Base-by-base conservation (phyloP, 108 stramenopile genomes). In the Cyclotella distinguenda region DNA sequence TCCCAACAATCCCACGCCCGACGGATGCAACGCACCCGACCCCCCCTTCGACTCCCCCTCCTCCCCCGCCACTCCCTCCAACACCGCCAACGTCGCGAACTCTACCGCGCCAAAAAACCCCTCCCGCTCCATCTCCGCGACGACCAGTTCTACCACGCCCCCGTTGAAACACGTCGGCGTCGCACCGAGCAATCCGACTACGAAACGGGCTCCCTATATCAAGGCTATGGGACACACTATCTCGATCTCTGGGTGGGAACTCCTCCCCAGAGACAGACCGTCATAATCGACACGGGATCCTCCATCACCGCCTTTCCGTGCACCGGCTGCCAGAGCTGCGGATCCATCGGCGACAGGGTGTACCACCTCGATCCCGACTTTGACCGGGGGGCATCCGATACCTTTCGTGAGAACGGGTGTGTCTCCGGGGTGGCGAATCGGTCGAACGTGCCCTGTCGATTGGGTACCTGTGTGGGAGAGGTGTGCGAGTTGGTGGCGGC, bases 151-250 rank as follows among this genome's bases (percentile, higher is more conserved):
- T 72, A 55, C 34, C 44, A 54, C 36, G 60, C 70, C 54, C 35
- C 43, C 6, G 43, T 23, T 56, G 36, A 72, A 72, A 48, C 70
- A 60, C 49, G 10, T 35, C 0, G 19, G 33, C 12, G 35, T n/a
- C 26, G 11, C 25, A 7, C 35, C 52, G 18, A 23, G 33, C 36
- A 21, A 8, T 33, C 36, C 28, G 32, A 19, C 0, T 72, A 65
- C 36, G 64, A 72, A 48, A 53, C 50, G 0, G 68, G 36, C 0
- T 56, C 60, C 18, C 59, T 84, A 9, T 84, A 74, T 50, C 86
- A 86, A 70, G 95, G 95, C 6, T 89, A 86, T 65, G 95, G 95
- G 23, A 96, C 95, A 4, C 96, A 95, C 64, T 95, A 89, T 50
- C 62, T 90, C 10, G 89, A 94, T 60, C 65, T 95, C 6, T 95